phyloP scores from a whole-genome alignment of 2,329 filamentous ascomycete genomes.

The Pestalotiopsis sp. region DNA sequence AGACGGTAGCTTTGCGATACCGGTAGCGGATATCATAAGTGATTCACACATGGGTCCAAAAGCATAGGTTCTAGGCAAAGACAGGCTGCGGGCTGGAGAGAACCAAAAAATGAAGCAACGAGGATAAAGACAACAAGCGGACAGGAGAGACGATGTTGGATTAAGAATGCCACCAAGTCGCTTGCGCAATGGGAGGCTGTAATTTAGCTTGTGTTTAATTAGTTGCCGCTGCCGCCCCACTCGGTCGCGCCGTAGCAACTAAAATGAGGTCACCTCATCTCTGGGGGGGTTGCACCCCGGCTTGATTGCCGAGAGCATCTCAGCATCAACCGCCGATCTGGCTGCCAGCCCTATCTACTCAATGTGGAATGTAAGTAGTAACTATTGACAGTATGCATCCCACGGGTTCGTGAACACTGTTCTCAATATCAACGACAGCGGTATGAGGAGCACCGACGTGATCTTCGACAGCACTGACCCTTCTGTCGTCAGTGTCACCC shows the following conservation, averaged over 20 bases:
- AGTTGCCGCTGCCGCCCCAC: conserved; percentile 1
- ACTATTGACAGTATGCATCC: not conserved
- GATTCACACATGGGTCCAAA: not conserved
- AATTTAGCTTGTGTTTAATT: conserved; percentile 4
- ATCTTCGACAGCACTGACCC: too few species aligned
- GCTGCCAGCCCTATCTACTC: too few species aligned
- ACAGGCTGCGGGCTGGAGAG: not conserved
- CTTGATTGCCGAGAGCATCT: not conserved
- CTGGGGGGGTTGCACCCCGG: not conserved
- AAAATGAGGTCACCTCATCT: not conserved
- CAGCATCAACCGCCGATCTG: not conserved
- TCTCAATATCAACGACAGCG: not conserved
- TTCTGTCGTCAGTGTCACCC: too few species aligned
- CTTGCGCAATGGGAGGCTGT: not conserved
- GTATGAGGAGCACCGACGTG: too few species aligned
- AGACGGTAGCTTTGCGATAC: conserved; percentile 16
- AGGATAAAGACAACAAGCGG: not conserved
- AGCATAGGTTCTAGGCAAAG: not conserved
- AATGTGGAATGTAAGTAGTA: not conserved
- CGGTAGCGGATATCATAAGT: not conserved
- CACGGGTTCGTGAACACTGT: not conserved
- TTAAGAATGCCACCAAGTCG: not conserved
- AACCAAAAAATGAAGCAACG: not conserved
- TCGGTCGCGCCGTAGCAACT: not conserved
- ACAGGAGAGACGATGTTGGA: not conserved